Base-by-base conservation (phyloP, 768 basidiomycete species). In the Hygrocybe coccinea region DNA sequence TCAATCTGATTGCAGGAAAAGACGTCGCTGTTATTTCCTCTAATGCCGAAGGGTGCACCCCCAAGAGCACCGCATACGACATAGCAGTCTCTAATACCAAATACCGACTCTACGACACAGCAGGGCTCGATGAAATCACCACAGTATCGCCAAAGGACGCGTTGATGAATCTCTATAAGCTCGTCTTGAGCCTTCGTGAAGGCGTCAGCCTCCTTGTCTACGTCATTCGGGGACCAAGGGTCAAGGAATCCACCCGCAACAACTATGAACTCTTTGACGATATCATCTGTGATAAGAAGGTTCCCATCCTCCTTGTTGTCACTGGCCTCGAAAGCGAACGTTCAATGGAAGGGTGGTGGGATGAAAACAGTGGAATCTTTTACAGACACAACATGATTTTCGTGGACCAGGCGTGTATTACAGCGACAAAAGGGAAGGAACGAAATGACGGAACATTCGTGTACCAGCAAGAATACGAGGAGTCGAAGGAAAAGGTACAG, bases 191-290 rank as follows among this genome's bases (percentile, higher is more conserved):
- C 8, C 64, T 78, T 14, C 53, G 68, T 1, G 64, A 62, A 9
- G 74, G 76, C n/a, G 58, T 78, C 54, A 68, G 65, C 62, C 65
- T 78, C 36, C 71, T 78, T 35, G 57, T 77, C 8, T 78, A 70
- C 60, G 70, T 70, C 44, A 70, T 76, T 59, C 70, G 71, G 5
- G 73, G 69, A 19, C 68, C 76, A 8, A 64, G 73, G 54, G 65
- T 76, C 54, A 65, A 63, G 47, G 64, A 67, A 21, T 61, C 67
- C 2, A 56, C 69, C 22, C 62, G 67, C 41, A 65, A 68, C 37
- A 78, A 76, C 49, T 77, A 75, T 65, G 62, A 62, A 25, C 56
- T 76, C 33, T 73, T 76, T 56, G 14, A 59, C 47, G 66, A 73
- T 9, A 66, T 72, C 17, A 69, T 78, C 19, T 76, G 74, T 52